phyloP scores from a whole-genome alignment of 495 filamentous ascomycete species.

The Tuber microsphaerosporum region DNA sequence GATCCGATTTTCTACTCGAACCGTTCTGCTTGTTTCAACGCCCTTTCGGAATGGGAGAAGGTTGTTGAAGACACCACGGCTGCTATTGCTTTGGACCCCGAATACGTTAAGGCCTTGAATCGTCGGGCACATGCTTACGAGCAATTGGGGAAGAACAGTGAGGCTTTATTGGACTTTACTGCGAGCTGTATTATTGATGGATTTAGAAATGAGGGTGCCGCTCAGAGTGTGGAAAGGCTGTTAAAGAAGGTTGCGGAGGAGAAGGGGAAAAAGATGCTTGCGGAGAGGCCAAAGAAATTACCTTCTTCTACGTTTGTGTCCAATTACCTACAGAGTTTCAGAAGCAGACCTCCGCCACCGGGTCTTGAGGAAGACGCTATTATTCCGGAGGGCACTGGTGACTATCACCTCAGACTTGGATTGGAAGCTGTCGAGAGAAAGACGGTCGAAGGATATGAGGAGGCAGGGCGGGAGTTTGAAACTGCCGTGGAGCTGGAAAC shows the following conservation, averaged over 20 bases:
- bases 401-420: conserved; percentile 76
- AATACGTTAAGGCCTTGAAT: conserved; percentile 97
- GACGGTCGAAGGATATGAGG: conserved; percentile 82
- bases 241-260: conserved; percentile 94
- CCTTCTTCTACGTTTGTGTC: conserved; percentile 93
- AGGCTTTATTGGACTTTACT: conserved; percentile 93
- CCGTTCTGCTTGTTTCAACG: conserved; percentile 93
- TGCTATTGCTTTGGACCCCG: conserved; percentile 79
- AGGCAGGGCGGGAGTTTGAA: conserved; percentile 76
- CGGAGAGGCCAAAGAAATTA: conserved; percentile 60
- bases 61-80: conserved; percentile 96
- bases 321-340: conserved; percentile 98
- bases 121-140: conserved; percentile 93
- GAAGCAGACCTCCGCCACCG: conserved; percentile 64
- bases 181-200: conserved; percentile 98
- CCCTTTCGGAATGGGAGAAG: conserved; percentile 83
- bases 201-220: conserved; percentile 82
- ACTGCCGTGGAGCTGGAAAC: conserved; percentile 74
- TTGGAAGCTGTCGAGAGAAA: conserved; percentile 71
- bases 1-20: conserved; percentile 99
- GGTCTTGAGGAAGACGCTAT: conserved; percentile 76
- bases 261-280: conserved; percentile 81
- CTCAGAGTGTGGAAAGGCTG: conserved; percentile 81
- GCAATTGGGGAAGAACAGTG: conserved; percentile 79
- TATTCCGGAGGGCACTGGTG: conserved; percentile 67